phyloP scores from a whole-genome alignment of 306 rosid species.

The Castanopsis chinensis region DNA sequence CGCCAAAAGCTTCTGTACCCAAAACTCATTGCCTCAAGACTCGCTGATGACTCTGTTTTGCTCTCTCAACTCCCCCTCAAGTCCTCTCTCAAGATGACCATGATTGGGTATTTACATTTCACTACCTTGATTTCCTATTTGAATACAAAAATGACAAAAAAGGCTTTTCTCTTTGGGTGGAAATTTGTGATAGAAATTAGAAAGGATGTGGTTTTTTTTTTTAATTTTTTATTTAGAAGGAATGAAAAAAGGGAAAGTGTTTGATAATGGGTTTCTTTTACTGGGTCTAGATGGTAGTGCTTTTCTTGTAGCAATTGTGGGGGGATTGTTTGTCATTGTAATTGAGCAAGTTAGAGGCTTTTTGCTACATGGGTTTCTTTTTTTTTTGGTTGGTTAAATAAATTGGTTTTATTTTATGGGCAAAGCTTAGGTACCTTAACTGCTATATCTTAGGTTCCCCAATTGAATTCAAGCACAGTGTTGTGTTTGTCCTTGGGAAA shows the following conservation, averaged over 20 bases:
- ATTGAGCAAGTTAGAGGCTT: background rate
- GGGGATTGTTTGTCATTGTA: background rate
- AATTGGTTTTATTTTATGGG: too few species aligned
- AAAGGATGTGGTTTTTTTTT: background rate
- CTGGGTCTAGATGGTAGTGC: background rate
- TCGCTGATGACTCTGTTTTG: constrained; percentile 74
- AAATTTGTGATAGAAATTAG: too few species aligned
- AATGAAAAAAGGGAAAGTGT: too few species aligned
- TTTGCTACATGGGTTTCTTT: background rate
- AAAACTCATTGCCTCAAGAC: constrained; percentile 63
- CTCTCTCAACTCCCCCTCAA: constrained; percentile 75
- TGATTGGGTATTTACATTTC: constrained; percentile 59
- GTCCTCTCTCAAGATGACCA: constrained; percentile 80
- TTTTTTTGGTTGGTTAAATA: too few species aligned
- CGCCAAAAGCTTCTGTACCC: constrained; percentile 96
- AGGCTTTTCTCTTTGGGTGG: too few species aligned
- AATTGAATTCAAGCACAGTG: too few species aligned
- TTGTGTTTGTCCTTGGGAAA: too few species aligned
- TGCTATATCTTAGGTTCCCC: too few species aligned
- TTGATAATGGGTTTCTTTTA: background rate
- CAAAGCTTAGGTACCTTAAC: too few species aligned
- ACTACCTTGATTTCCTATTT: background rate
- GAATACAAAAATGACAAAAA: background rate
- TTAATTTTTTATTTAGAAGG: background rate
- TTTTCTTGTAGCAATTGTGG: background rate